Evolutionary conservation across 306 rosid species (phyloP).

Genomic region (Malus orientalis): DNA sequence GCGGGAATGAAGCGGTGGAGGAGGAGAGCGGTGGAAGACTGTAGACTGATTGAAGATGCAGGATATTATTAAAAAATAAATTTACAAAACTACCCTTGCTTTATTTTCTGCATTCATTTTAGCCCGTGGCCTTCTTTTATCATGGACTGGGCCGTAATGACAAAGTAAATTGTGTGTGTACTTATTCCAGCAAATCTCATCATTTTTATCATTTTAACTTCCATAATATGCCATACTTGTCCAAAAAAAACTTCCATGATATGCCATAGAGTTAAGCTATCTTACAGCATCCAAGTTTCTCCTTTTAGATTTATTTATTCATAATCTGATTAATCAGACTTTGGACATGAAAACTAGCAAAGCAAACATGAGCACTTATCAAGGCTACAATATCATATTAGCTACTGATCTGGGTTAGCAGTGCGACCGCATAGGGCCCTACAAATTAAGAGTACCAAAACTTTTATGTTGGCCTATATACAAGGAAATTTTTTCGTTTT

Average conservation of each 20-base stretch:
- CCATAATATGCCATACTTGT: not conserved
- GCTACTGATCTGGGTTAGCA: too few relatives aligned
- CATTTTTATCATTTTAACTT: not conserved
- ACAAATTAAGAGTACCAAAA: not conserved
- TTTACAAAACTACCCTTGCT: too few relatives aligned
- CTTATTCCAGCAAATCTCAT: not conserved
- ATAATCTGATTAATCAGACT: not conserved
- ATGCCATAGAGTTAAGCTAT: not conserved
- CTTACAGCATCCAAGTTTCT: not conserved
- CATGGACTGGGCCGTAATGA: not conserved
- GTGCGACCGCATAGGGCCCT: accelerated
- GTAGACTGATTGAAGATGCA: too few relatives aligned
- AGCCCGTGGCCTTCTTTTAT: not conserved
- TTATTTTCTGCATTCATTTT: not conserved
- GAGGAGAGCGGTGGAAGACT: too few relatives aligned
- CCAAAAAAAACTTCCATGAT: too few relatives aligned
- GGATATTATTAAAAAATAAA: too few relatives aligned
- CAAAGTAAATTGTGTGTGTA: not conserved
- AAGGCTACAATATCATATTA: too few relatives aligned
- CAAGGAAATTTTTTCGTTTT: not conserved
- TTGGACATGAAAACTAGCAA: not conserved
- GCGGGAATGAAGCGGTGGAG: too few relatives aligned
- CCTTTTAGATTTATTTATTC: not conserved
- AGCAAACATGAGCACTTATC: not conserved
- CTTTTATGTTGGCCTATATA: too few relatives aligned